Evolutionary conservation across 257 asterid species (phyloP).

Genomic region (Vinca minor): DNA sequence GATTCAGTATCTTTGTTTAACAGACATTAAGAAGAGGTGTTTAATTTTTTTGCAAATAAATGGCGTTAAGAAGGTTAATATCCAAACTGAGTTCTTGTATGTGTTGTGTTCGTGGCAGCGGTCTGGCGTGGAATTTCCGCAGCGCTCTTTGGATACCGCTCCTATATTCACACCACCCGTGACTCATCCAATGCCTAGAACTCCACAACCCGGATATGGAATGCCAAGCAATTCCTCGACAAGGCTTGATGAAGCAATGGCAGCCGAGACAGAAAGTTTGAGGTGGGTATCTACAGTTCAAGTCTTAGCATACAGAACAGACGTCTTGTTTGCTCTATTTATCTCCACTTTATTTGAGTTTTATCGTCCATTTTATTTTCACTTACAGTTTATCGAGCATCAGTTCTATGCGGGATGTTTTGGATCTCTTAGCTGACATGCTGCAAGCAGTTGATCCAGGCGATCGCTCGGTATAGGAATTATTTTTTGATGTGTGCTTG

Average conservation of each 20-base stretch:
- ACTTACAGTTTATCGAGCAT: conserved; percentile 46
- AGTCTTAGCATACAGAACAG: not conserved
- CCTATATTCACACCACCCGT: conserved; percentile 77
- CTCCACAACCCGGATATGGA: conserved; percentile 80
- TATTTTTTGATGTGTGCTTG: conserved; percentile 1
- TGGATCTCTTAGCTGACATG: conserved; percentile 77
- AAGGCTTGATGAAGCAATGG: conserved; percentile 90
- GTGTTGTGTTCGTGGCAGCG: conserved; percentile 43
- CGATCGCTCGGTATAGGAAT: conserved; percentile 42
- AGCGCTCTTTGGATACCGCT: conserved; percentile 47
- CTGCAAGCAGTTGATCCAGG: conserved; percentile 63
- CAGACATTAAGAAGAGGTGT: not conserved
- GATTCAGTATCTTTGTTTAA: no score
- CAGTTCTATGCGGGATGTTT: conserved; percentile 51
- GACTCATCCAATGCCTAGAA: conserved; percentile 42
- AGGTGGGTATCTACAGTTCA: conserved; percentile 36
- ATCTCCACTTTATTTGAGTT: not conserved
- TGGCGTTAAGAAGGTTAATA: not conserved
- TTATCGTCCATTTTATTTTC: not conserved
- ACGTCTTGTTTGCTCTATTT: not conserved
- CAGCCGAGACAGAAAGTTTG: conserved; percentile 46
- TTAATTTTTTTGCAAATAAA: not conserved
- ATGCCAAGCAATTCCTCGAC: conserved; percentile 85
- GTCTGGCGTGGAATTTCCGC: conserved; percentile 67
- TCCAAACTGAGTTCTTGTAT: not conserved